phyloP scores from a whole-genome alignment of 306 rosid species.

The Arachis stenosperma region DNA sequence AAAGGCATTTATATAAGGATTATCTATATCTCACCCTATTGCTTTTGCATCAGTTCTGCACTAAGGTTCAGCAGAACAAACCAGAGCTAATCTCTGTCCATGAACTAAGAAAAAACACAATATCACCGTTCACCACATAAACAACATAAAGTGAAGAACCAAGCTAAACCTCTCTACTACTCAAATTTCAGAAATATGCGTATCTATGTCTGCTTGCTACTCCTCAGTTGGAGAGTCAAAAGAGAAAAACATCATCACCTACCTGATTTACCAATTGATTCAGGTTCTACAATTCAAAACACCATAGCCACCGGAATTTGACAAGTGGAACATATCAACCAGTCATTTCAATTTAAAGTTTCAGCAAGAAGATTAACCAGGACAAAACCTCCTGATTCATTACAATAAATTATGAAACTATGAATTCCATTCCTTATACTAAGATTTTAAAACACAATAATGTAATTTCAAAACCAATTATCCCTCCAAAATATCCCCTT shows the following conservation, averaged over 20 bases:
- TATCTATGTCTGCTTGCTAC: too few relatives aligned
- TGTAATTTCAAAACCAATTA: neutral
- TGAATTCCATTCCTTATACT: slow-evolving; percentile 1
- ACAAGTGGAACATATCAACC: neutral
- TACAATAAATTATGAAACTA: neutral
- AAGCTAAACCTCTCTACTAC: neutral
- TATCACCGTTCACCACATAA: neutral
- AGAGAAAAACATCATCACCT: neutral
- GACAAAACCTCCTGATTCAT: neutral
- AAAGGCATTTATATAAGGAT: neutral
- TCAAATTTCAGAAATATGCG: too few relatives aligned
- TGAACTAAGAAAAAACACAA: neutral
- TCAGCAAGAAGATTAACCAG: neutral
- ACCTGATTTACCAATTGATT: neutral
- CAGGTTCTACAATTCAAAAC: neutral
- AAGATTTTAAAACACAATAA: slow-evolving; percentile 20
- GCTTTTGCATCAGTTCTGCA: neutral
- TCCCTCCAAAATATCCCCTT: neutral
- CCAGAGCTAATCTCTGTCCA: neutral
- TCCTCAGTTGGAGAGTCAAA: neutral
- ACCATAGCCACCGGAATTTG: neutral
- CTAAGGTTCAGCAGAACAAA: neutral
- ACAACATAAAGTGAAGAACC: neutral
- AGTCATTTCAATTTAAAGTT: neutral
- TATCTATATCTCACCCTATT: neutral